Evolutionary conservation across 108 stramenopile genomes (phyloP).

Genomic region (Discostella stelligeroides): DNA sequence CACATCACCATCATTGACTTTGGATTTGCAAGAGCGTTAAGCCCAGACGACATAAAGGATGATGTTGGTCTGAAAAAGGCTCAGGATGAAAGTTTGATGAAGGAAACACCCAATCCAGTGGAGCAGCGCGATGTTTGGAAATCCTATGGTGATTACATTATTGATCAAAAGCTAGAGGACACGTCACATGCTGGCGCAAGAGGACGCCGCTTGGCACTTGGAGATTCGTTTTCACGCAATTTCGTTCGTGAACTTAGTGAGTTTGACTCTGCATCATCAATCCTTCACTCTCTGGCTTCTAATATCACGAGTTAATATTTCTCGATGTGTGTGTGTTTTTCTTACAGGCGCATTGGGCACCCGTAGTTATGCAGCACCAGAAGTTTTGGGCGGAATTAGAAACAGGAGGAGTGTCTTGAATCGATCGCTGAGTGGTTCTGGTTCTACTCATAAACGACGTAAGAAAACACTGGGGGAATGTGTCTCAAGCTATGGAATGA

Average conservation of each 20-base stretch:
- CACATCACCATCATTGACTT: constrained; percentile 82
- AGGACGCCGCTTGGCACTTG: neutral
- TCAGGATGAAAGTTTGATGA: constrained; percentile 5
- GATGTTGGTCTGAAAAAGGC: constrained; percentile 42
- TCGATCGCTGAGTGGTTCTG: constrained; percentile 13
- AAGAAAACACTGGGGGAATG: constrained; percentile 66
- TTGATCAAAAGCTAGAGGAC: constrained; percentile 5
- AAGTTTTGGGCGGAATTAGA: constrained; percentile 49
- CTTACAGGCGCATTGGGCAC: constrained; percentile 64
- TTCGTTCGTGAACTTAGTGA: constrained; percentile 22
- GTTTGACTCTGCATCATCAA: too few species aligned
- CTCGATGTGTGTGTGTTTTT: neutral
- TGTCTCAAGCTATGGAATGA: constrained; percentile 87
- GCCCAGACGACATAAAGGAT: constrained; percentile 28
- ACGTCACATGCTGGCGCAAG: neutral
- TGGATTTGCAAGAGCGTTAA: constrained; percentile 83
- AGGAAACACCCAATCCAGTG: too few species aligned
- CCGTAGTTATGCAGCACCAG: constrained; percentile 85
- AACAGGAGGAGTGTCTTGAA: constrained; percentile 1
- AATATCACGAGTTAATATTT: neutral
- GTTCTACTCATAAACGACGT: constrained; percentile 6
- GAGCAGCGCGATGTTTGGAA: too few species aligned
- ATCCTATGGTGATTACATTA: neutral
- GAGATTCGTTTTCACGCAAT: constrained; percentile 11
- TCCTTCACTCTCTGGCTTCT: neutral